Conservation (phyloP, 163 green algal genomes). For the Chlamydomonas reinhardtii region DNA sequence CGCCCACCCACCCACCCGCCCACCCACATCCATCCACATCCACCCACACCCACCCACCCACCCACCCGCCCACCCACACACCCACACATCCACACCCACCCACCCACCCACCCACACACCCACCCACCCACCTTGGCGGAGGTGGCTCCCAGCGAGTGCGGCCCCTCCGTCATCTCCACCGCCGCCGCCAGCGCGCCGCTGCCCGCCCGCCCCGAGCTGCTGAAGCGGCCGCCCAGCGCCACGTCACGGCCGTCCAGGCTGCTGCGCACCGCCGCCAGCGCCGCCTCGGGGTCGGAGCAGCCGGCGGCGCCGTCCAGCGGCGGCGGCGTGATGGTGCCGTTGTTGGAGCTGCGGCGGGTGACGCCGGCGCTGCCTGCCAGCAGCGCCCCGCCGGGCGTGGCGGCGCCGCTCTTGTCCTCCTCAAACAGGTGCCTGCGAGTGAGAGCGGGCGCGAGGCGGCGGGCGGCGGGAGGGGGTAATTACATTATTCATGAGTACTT, state of each 20-base stretch:
- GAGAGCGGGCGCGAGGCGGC: too few relatives aligned
- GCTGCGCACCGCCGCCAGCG: neutral
- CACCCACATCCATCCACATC: too few relatives aligned
- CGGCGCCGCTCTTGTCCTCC: neutral
- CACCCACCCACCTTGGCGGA: neutral
- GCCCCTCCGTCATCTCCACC: conserved; percentile 11
- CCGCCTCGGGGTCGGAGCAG: too few relatives aligned
- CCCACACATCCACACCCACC: neutral
- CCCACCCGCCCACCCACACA: neutral
- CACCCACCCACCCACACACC: too few relatives aligned
- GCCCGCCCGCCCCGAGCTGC: neutral
- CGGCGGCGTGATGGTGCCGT: neutral
- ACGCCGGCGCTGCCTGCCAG: neutral
- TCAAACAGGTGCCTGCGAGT: conserved; percentile 50
- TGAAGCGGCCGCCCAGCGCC: neutral
- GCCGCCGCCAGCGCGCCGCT: neutral
- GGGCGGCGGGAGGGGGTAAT: too few relatives aligned
- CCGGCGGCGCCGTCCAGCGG: neutral
- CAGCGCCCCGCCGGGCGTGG: too few relatives aligned
- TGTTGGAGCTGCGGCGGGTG: conserved; percentile 11
- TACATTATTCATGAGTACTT: too few relatives aligned
- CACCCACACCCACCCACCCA: too few relatives aligned
- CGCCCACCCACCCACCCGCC: too few relatives aligned
- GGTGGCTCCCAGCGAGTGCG: too few relatives aligned
- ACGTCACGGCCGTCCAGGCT: conserved; percentile 11